Evolutionary conservation across 169 alveolate genomes (phyloP).

Genomic region (Plasmodium fragile): DNA sequence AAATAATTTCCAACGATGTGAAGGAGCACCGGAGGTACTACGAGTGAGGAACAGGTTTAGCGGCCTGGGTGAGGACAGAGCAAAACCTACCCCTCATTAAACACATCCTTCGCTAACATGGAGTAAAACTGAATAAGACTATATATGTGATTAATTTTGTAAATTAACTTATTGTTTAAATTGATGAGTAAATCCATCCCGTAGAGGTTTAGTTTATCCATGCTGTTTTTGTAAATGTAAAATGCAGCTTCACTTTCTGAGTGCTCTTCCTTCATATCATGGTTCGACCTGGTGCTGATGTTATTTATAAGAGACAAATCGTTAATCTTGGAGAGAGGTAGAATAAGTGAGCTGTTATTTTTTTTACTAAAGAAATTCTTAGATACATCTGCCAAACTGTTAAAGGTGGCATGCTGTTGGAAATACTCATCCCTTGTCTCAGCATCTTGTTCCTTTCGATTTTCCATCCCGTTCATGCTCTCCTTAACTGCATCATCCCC

Average conservation of each 20-base stretch:
- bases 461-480: neutral
- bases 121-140: slow-evolving; percentile 52
- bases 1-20: slow-evolving; percentile 64
- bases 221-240: slow-evolving; percentile 42
- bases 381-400: slow-evolving; percentile 8
- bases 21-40: slow-evolving; percentile 35
- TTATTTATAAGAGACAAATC: slow-evolving; percentile 58
- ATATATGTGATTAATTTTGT: slow-evolving; percentile 53
- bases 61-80: neutral
- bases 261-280: slow-evolving; percentile 15
- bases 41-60: neutral
- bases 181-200: slow-evolving; percentile 51
- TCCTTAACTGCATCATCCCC: neutral
- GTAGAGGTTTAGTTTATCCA: slow-evolving; percentile 39
- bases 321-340: slow-evolving; percentile 44
- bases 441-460: neutral
- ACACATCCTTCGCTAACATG: slow-evolving; percentile 41
- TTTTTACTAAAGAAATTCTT: slow-evolving; percentile 7
- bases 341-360: slow-evolving; percentile 9
- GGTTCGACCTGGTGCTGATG: slow-evolving; percentile 25
- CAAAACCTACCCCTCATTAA: neutral
- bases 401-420: neutral
- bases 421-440: neutral
- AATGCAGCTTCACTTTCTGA: slow-evolving; percentile 26
- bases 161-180: slow-evolving; percentile 17